phyloP scores from a whole-genome alignment of 768 basidiomycete species.

The Rossbeevera mucosa region DNA sequence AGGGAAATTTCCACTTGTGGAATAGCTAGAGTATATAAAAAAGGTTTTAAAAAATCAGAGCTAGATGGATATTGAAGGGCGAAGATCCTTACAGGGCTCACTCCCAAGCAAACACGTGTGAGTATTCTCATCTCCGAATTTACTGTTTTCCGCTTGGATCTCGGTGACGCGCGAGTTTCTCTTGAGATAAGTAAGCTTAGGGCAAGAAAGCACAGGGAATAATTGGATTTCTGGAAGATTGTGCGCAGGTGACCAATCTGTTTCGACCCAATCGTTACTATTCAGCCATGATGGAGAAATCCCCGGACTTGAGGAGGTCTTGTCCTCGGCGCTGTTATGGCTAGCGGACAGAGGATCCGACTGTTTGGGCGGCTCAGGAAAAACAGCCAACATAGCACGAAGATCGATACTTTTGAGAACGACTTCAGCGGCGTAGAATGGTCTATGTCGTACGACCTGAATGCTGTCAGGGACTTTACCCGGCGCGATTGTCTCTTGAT shows the following conservation, averaged over 20 bases:
- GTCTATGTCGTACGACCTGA: constrained; percentile 66
- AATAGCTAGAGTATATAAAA: constrained; percentile 44
- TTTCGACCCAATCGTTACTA: constrained; percentile 77
- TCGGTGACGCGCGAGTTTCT: constrained; percentile 43
- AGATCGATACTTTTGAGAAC: constrained; percentile 72
- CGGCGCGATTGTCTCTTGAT: constrained; percentile 66
- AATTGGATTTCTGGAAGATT: constrained; percentile 59
- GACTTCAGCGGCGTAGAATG: constrained; percentile 85
- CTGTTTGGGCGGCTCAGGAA: constrained; percentile 67
- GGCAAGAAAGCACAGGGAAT: constrained; percentile 70
- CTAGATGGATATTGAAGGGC: background rate
- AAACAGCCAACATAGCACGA: constrained; percentile 73
- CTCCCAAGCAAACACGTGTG: constrained; percentile 78
- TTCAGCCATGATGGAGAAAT: constrained; percentile 66
- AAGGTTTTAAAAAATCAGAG: constrained; percentile 2
- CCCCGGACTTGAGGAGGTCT: constrained; percentile 28
- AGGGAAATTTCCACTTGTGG: constrained; percentile 61
- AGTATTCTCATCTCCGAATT: constrained; percentile 83
- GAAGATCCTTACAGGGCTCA: constrained; percentile 51
- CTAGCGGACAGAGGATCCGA: constrained; percentile 45
- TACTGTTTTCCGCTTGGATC: constrained; percentile 47
- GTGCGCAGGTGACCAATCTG: constrained; percentile 53
- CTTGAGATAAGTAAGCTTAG: constrained; percentile 80
- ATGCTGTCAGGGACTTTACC: constrained; percentile 54
- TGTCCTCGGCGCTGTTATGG: constrained; percentile 39